phyloP scores from a whole-genome alignment of 2,329 filamentous ascomycete species.

The Leptographium lundbergii region DNA sequence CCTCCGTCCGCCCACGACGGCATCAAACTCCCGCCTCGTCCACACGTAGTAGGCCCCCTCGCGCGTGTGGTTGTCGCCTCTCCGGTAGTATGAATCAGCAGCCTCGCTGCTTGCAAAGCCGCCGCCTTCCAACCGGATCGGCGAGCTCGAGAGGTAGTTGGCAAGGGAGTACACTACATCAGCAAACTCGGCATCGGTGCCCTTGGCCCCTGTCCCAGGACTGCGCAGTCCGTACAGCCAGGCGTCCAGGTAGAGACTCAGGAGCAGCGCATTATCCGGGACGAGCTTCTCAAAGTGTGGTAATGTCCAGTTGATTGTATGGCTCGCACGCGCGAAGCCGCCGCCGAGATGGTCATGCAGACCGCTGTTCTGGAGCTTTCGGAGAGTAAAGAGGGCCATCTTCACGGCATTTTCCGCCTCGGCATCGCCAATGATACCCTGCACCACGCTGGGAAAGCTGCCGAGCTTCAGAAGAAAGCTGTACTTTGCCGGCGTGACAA shows the following conservation, averaged over 20 bases:
- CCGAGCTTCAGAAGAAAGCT: slow-evolving; percentile 67
- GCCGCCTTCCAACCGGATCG: slow-evolving; percentile 54
- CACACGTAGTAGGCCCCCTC: slow-evolving; percentile 94
- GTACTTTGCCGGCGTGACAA: slow-evolving; percentile 76
- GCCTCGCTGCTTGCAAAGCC: slow-evolving; percentile 84
- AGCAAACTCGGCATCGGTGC: slow-evolving; percentile 54
- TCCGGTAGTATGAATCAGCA: slow-evolving; percentile 67
- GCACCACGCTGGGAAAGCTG: slow-evolving; percentile 57
- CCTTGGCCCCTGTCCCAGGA: not conserved
- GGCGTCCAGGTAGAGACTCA: slow-evolving; percentile 75
- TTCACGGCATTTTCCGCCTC: slow-evolving; percentile 61
- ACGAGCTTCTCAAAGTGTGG: slow-evolving; percentile 98
- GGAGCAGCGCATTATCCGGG: slow-evolving; percentile 78
- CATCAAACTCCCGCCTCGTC: slow-evolving; percentile 77
- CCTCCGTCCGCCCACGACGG: slow-evolving; percentile 44
- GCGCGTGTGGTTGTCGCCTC: slow-evolving; percentile 66
- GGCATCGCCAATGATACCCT: slow-evolving; percentile 80
- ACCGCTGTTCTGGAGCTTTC: slow-evolving; percentile 51
- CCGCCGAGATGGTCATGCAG: slow-evolving; percentile 43
- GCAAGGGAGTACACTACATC: slow-evolving; percentile 70
- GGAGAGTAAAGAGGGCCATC: slow-evolving; percentile 72
- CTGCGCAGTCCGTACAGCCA: slow-evolving; percentile 45
- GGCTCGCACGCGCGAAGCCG: slow-evolving; percentile 63
- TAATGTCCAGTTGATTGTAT: slow-evolving; percentile 83
- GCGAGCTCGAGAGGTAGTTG: slow-evolving; percentile 66